Percentiles rank a stretch among this genome's conserved stretches.
Conservation (phyloP, 768 basidiomycete species). For the Phallus indusiatus region DNA sequence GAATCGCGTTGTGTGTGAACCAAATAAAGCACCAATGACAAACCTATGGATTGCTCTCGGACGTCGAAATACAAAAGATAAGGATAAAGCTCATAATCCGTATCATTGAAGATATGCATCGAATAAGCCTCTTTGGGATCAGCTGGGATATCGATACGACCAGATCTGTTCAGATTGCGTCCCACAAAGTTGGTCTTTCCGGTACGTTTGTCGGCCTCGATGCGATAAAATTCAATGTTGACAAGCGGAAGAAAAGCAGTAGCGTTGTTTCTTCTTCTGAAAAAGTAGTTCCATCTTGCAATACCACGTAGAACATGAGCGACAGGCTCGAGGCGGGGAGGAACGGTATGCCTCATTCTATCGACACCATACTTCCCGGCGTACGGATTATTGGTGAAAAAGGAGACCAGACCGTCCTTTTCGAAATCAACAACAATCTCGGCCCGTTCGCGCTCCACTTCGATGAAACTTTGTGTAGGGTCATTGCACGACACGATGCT, state of each 20-base stretch:
- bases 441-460: not conserved
- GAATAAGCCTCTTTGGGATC: conserved; percentile 14
- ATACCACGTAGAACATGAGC: not conserved
- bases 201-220: not conserved
- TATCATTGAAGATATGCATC: conserved; percentile 20
- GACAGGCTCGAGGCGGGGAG: not conserved
- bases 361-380: not conserved
- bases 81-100: conserved; percentile 14
- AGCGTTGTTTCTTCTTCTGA: not conserved
- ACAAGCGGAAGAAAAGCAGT: not conserved
- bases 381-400: not conserved
- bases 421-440: conserved; percentile 1
- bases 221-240: not conserved
- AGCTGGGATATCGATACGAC: conserved; percentile 15
- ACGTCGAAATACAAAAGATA: conserved; percentile 23
- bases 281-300: not conserved
- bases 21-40: not conserved
- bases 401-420: not conserved
- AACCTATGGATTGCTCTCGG: conserved; percentile 20
- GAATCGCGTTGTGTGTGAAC: not conserved
- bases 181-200: not conserved
- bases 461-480: not conserved
- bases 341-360: not conserved
- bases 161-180: conserved; percentile 2
- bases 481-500: not conserved